These are phyloP conservation scores for Fusarium austroafricanum DNA, from an alignment of 2,329 filamentous ascomycete species.

Conservation along the genomic window DNA sequence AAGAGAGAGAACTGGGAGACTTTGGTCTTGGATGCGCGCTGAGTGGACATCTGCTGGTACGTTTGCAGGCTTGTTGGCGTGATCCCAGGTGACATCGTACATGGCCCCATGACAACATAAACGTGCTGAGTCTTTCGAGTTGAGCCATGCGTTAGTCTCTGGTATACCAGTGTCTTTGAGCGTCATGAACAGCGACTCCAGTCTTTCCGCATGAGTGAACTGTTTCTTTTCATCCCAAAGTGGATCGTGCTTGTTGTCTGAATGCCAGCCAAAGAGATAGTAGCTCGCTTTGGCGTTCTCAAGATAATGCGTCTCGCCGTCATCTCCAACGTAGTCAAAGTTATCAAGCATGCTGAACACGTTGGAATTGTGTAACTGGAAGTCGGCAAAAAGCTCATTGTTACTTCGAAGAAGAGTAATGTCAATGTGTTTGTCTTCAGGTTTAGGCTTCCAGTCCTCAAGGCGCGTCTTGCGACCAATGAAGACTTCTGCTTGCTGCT, in stretches of 20 bases:
- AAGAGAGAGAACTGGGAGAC: background rate
- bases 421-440: background rate
- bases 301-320: background rate
- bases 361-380: background rate
- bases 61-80: background rate
- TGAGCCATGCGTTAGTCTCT: background rate
- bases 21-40: background rate
- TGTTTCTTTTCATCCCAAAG: background rate
- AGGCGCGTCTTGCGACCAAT: background rate
- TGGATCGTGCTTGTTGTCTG: background rate
- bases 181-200: background rate
- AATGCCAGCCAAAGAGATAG: background rate
- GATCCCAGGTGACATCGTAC: background rate
- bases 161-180: background rate
- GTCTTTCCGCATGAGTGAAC: background rate
- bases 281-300: background rate
- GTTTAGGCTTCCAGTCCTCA: background rate
- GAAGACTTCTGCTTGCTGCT: background rate
- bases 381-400: conserved; percentile 1
- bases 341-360: background rate
- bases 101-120: background rate
- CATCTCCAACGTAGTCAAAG: background rate
- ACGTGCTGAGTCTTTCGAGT: background rate
- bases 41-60: background rate
- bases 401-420: background rate